Base-by-base conservation (phyloP, 352 stramenopile species). In the Globisporangium acanthophoron region DNA sequence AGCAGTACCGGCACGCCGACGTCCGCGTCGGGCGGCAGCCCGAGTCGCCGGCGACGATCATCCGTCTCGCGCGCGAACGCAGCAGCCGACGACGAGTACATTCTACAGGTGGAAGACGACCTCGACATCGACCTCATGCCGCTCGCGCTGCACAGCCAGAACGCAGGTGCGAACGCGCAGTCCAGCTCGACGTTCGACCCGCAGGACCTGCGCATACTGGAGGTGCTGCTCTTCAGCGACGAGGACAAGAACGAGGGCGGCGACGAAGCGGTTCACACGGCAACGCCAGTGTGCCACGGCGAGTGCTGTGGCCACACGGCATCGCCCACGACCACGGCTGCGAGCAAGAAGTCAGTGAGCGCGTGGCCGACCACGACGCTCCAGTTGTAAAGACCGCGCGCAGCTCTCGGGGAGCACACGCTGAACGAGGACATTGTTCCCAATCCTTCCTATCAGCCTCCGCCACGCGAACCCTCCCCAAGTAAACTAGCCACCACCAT, bases 211-310 rank as follows among this genome's bases (percentile, higher is more conserved):
- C 55, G 78, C 35, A 86, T 86, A 29, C 65, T 86, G 15, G 73
- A 86, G 44, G 62, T 67, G 12, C 58, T 86, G 43, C 60, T 86
- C 7, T 86, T 86, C 31, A 81, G 70, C 56, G 77, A 73, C 24
- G 76, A 86, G 37, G 76, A 86, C 33, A 64, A 81, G 51, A 61
- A 15, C 20, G 50, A 81, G 39, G 55, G 24, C 0, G 61, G 75
- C 24, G 61, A 41, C 29, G 15, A 35, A 7, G 18, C 45, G n/a
- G n/a, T 53, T 20, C 29, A 27, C 21, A 18, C 11, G n/a, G 37
- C 39, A 5, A 24, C 50, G 5, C 12, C 47, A 45, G 39, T 43
- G 20, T 41, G 37, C 21, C 39, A 44, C 50, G 43, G 39, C 49
- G 56, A 50, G 31, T 39, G 40, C 29, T 43, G 29, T 13, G 35